Conservation (phyloP, 2,329 filamentous ascomycete genomes). For the Colletotrichum chrysophilum region DNA sequence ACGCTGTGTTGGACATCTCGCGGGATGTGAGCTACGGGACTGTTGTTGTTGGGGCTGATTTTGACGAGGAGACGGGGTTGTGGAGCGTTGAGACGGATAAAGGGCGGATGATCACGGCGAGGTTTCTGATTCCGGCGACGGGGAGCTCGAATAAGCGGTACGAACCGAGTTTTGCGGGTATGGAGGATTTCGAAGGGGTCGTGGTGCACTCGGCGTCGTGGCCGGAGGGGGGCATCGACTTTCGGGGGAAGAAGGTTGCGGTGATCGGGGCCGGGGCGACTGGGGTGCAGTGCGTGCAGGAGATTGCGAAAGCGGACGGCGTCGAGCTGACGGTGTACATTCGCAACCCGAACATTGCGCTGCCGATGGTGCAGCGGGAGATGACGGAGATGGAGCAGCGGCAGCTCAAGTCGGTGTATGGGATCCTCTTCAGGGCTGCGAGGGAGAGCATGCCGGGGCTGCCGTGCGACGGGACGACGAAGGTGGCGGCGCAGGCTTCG, state of each 20-base stretch:
- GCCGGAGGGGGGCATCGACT: slow-evolving; percentile 24
- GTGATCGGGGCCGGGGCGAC: slow-evolving; percentile 37
- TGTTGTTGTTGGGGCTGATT: slow-evolving; percentile 45
- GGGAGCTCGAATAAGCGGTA: slow-evolving; percentile 51
- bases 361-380: slow-evolving; percentile 60
- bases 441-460: slow-evolving; percentile 56
- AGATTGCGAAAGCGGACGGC: slow-evolving; percentile 37
- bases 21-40: slow-evolving; percentile 50
- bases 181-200: slow-evolving; percentile 32
- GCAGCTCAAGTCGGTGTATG: slow-evolving; percentile 37
- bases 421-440: slow-evolving; percentile 47
- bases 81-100: slow-evolving; percentile 51
- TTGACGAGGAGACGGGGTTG: slow-evolving; percentile 34
- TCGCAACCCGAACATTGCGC: slow-evolving; percentile 61
- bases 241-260: slow-evolving; percentile 29
- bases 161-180: slow-evolving; percentile 37
- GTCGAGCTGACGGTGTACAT: slow-evolving; percentile 52
- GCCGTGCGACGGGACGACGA: slow-evolving; percentile 49
- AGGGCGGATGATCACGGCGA: slow-evolving; percentile 40
- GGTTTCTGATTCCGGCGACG: slow-evolving; percentile 49
- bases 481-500: slow-evolving; percentile 44
- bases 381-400: slow-evolving; percentile 52
- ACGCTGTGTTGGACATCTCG: slow-evolving; percentile 44
- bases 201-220: slow-evolving; percentile 34
- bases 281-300: slow-evolving; percentile 33